Conservation (phyloP, 768 basidiomycete genomes). For the Boletus sensibilis region DNA sequence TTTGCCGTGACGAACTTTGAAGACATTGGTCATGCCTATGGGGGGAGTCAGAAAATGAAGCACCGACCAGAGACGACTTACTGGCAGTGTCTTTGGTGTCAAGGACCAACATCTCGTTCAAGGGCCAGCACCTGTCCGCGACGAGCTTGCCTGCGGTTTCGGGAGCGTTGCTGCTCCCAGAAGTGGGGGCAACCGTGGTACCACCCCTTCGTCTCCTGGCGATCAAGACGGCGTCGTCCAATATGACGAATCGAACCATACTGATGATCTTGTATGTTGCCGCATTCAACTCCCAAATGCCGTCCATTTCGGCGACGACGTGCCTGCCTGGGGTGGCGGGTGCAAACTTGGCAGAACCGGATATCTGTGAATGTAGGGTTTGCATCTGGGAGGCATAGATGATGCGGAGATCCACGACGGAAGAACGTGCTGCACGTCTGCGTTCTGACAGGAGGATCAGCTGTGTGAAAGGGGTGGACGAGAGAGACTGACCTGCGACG, state of each 20-base stretch:
- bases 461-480: conserved; percentile 25
- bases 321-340: conserved; percentile 91
- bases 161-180: conserved; percentile 59
- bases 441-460: conserved; percentile 39
- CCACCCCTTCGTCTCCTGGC: conserved; percentile 70
- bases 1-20: conserved; percentile 91
- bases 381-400: conserved; percentile 96
- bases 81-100: conserved; percentile 96
- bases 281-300: conserved; percentile 80
- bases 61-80: conserved; percentile 36
- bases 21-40: conserved; percentile 86
- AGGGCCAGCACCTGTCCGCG: conserved; percentile 89
- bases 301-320: conserved; percentile 81
- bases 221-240: conserved; percentile 90
- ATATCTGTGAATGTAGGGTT: conserved; percentile 81
- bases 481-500: conserved; percentile 42
- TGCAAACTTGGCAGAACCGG: conserved; percentile 93
- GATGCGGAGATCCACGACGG: conserved; percentile 91
- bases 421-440: conserved; percentile 73
- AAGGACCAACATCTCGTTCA: conserved; percentile 91
- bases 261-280: conserved; percentile 94
- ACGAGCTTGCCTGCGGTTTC: conserved; percentile 72
- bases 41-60: conserved; percentile 5
- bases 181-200: conserved; percentile 41
- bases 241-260: conserved; percentile 82